These are phyloP conservation scores for Diaporthe aspalathi DNA, from an alignment of 2,329 filamentous ascomycete species.

Conservation along the genomic window DNA sequence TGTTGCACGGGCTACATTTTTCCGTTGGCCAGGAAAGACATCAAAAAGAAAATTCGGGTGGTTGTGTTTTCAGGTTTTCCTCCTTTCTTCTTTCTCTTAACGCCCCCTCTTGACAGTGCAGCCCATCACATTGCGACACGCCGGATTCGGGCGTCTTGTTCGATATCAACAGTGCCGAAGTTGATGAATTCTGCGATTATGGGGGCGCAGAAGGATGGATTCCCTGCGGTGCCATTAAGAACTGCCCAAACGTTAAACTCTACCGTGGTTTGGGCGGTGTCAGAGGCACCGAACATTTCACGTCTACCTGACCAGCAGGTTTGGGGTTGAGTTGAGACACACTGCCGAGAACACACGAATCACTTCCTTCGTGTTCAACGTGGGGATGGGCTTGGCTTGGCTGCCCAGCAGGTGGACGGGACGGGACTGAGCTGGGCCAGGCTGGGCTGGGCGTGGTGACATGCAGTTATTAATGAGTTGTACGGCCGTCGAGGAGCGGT, in stretches of 20 bases:
- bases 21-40: not conserved
- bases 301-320: not conserved
- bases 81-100: conserved; percentile 53
- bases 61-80: conserved; percentile 32
- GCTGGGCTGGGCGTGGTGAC: conserved; percentile 2
- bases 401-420: too few relatives aligned
- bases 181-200: conserved; percentile 74
- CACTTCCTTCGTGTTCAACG: not conserved
- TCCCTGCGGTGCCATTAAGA: conserved; percentile 65
- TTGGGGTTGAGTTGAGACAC: not conserved
- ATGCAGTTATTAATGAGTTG: not conserved
- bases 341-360: not conserved
- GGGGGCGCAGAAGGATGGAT: conserved; percentile 65
- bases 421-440: conserved; percentile 2
- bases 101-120: conserved; percentile 87
- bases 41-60: conserved; percentile 38
- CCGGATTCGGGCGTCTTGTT: conserved; percentile 76
- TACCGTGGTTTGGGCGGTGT: conserved; percentile 80
- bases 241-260: conserved; percentile 63
- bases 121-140: conserved; percentile 72
- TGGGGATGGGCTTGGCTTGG: too few relatives aligned
- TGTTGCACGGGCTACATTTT: conserved; percentile 30
- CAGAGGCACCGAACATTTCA: conserved; percentile 80
- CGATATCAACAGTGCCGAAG: conserved; percentile 62
- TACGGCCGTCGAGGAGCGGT: not conserved